A percentile compares a stretch with the other conserved stretches of the same genome.
These are phyloP conservation scores for Neopestalotiopsis sp. DNA, from an alignment of 2,329 filamentous ascomycete genomes.

Conservation along the genomic window DNA sequence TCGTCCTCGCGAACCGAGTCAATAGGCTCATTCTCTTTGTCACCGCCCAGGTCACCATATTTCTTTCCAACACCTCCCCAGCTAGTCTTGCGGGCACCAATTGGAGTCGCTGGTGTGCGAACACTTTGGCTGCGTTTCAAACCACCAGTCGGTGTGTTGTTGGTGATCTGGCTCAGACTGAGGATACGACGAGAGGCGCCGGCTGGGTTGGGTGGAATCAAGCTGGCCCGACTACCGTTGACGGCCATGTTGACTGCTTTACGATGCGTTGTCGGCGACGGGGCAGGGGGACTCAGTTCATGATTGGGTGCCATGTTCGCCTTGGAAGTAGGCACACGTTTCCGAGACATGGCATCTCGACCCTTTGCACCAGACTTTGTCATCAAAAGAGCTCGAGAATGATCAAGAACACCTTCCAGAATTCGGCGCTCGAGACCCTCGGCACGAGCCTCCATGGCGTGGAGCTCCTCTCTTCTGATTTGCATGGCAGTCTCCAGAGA, in stretches of 20 bases:
- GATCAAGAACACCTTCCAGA: slow-evolving; percentile 93
- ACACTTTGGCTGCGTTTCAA: slow-evolving; percentile 82
- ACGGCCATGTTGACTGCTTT: slow-evolving; percentile 59
- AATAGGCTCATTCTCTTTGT: slow-evolving; percentile 64
- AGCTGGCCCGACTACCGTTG: slow-evolving; percentile 53
- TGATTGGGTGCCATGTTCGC: slow-evolving; percentile 46
- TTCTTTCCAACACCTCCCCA: slow-evolving; percentile 60
- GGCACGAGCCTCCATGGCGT: slow-evolving; percentile 87
- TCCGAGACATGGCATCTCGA: slow-evolving; percentile 63
- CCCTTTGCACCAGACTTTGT: slow-evolving; percentile 61
- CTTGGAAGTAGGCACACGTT: slow-evolving; percentile 50
- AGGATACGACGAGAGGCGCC: slow-evolving; percentile 79
- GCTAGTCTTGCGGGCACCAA: slow-evolving; percentile 68
- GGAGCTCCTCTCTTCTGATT: slow-evolving; percentile 88
- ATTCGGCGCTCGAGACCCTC: slow-evolving; percentile 91
- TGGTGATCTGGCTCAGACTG: slow-evolving; percentile 87
- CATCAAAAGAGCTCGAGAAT: slow-evolving; percentile 89
- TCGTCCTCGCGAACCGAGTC: slow-evolving; percentile 63
- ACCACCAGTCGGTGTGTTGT: slow-evolving; percentile 69
- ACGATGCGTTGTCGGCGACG: slow-evolving; percentile 26
- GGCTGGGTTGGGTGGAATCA: slow-evolving; percentile 50
- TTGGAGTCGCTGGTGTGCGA: slow-evolving; percentile 59
- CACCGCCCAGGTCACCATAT: slow-evolving; percentile 52
- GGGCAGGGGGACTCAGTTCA: slow-evolving; percentile 29
- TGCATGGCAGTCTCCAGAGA: slow-evolving; percentile 89